Conservation (phyloP, 495 filamentous ascomycete genomes). For the Neurospora sp. region DNA sequence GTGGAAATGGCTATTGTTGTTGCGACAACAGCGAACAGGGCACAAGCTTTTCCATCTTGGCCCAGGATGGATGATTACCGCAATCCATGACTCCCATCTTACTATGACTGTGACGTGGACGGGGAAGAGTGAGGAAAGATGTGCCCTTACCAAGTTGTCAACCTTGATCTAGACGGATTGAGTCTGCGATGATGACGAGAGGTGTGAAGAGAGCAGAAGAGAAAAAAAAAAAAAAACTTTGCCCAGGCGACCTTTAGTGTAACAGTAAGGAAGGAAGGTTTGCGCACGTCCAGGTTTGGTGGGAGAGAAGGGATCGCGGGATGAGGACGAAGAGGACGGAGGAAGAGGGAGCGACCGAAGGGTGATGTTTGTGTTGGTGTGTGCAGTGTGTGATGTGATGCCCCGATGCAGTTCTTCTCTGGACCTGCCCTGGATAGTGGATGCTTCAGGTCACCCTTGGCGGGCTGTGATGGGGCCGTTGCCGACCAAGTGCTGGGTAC, state of each 20-base stretch:
- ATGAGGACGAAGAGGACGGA: not conserved
- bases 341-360: not conserved
- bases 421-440: not conserved
- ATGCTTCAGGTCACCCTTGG: not conserved
- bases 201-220: not conserved
- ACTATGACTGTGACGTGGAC: not conserved
- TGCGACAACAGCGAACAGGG: not conserved
- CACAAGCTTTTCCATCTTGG: not conserved
- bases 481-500: not conserved
- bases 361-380: not conserved
- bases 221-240: not conserved
- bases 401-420: not conserved
- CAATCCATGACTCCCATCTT: not conserved
- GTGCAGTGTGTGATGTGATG: not conserved
- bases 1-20: constrained; percentile 6
- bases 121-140: not conserved
- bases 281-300: not conserved
- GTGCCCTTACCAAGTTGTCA: not conserved
- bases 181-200: not conserved
- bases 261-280: not conserved
- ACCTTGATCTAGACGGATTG: not conserved
- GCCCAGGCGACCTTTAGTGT: not conserved
- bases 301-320: not conserved
- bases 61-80: not conserved
- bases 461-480: not conserved